Percentiles rank a stretch among this genome's conserved stretches.
phyloP scores from a whole-genome alignment of 164 flowering plant genomes.

The Santalum album region DNA sequence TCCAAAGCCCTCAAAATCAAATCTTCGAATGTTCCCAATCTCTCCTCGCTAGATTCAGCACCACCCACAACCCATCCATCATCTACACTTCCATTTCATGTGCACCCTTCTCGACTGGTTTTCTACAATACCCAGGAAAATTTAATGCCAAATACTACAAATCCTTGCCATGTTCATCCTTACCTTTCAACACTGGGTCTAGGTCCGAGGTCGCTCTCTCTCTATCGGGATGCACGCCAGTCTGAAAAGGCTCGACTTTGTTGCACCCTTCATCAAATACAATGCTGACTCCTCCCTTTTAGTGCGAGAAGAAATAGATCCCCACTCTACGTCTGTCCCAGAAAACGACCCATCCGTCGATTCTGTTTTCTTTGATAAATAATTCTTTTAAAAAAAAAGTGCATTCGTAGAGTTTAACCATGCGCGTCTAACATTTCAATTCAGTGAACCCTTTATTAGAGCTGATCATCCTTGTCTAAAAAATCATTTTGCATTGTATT shows the following conservation, averaged over 20 bases:
- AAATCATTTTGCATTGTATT: too few species aligned
- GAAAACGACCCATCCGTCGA: slow-evolving; percentile 39
- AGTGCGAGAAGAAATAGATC: slow-evolving; percentile 3
- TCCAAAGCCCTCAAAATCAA: slow-evolving; percentile 29
- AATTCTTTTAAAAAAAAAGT: slow-evolving; percentile 5
- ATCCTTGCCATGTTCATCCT: neutral
- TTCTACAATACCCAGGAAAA: neutral
- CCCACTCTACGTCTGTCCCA: slow-evolving; percentile 7
- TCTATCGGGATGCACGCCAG: slow-evolving; percentile 32
- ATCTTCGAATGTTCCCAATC: slow-evolving; percentile 35
- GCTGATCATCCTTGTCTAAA: too few species aligned
- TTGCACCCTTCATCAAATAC: slow-evolving; percentile 23
- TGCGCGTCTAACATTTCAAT: too few species aligned
- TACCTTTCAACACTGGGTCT: neutral
- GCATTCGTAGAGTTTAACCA: too few species aligned
- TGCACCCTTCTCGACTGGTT: neutral
- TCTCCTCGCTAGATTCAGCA: slow-evolving; percentile 33
- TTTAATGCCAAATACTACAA: neutral
- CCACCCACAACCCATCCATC: slow-evolving; percentile 14
- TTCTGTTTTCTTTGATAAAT: slow-evolving; percentile 25
- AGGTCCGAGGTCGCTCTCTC: neutral
- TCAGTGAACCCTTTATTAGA: too few species aligned
- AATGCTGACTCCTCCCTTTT: slow-evolving; percentile 8
- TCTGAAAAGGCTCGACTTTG: slow-evolving; percentile 38
- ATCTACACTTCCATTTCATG: slow-evolving; percentile 16